phyloP scores from a whole-genome alignment of 1,139 yeast species.

The Nakaseomyces delphensis region DNA sequence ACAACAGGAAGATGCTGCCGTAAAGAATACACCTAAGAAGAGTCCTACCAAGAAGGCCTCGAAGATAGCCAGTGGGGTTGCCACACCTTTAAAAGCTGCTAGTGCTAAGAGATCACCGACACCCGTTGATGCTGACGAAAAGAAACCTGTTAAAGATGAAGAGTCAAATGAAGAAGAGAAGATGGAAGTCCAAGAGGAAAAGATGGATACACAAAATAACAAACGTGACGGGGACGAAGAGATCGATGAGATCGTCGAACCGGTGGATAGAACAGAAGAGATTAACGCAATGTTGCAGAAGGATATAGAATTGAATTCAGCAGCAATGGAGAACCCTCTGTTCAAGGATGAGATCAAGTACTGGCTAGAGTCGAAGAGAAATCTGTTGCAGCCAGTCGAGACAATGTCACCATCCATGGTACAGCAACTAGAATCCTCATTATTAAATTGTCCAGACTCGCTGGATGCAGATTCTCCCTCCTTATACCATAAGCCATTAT shows the following conservation, averaged over 20 bases:
- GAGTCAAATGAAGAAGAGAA: not conserved
- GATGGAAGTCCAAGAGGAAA: not conserved
- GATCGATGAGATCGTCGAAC: constrained; percentile 12
- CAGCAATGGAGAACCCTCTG: constrained; percentile 27
- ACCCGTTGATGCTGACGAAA: constrained; percentile 2
- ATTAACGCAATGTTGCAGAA: constrained; percentile 23
- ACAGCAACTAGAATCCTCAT: constrained; percentile 54
- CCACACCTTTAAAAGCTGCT: not conserved
- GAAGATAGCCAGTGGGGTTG: constrained; percentile 3
- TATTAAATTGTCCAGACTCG: constrained; percentile 88
- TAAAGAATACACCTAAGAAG: constrained; percentile 7
- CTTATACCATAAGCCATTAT: constrained; percentile 58
- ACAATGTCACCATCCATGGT: constrained; percentile 28
- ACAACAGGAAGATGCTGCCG: not conserved
- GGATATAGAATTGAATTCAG: constrained; percentile 18
- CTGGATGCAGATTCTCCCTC: constrained; percentile 82
- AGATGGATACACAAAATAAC: not conserved
- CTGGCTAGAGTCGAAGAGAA: constrained; percentile 28
- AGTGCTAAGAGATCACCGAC: constrained; percentile 3
- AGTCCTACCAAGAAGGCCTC: constrained; percentile 9
- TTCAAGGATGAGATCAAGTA: constrained; percentile 27
- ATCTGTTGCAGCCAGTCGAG: constrained; percentile 27
- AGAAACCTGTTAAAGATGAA: not conserved
- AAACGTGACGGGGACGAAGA: not conserved
- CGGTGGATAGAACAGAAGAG: constrained; percentile 25